Percentiles rank a stretch among this genome's conserved stretches.
phyloP scores from a whole-genome alignment of 1,139 yeast species.

The Pichia sp. region DNA sequence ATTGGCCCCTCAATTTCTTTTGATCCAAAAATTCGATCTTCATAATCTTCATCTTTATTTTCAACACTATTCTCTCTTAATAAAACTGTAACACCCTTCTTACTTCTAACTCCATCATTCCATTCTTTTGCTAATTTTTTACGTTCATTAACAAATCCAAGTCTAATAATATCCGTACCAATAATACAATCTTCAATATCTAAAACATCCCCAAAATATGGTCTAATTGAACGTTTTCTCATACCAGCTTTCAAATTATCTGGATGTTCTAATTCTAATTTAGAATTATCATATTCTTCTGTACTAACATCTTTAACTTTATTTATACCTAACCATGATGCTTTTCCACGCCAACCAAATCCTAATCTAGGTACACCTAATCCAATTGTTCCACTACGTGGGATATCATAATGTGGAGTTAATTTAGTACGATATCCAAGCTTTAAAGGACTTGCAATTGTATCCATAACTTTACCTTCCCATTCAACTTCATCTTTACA shows the following conservation, averaged over 20 bases:
- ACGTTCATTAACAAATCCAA: conserved; percentile 72
- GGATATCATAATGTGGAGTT: conserved; percentile 92
- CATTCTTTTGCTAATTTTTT: conserved; percentile 35
- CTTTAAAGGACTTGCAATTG: conserved; percentile 75
- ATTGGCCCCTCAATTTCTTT: conserved; percentile 10
- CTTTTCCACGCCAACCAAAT: conserved; percentile 80
- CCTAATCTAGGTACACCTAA: conserved; percentile 66
- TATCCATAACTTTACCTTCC: conserved; percentile 40
- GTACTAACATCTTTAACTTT: conserved; percentile 2
- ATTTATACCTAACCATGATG: conserved; percentile 42
- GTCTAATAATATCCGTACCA: conserved; percentile 73
- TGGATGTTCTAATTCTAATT: conserved; percentile 8
- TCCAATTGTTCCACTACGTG: conserved; percentile 33
- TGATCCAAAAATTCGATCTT: conserved; percentile 23
- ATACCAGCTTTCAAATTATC: conserved; percentile 5
- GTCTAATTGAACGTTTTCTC: conserved; percentile 18
- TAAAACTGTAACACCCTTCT: conserved; percentile 79
- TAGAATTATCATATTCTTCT: conserved; percentile 7
- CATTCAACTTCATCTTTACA: conserved; percentile 14
- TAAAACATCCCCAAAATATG: conserved; percentile 39
- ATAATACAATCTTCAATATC: conserved; percentile 93
- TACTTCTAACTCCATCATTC: conserved; percentile 14
- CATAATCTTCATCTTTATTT: conserved; percentile 14
- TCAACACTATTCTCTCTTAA: conserved; percentile 69
- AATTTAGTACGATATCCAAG: conserved; percentile 82